A percentile compares a stretch with the other conserved stretches of the same genome.
Conservation (phyloP, 73 alveolate species). For the Stentor roeselii region DNA sequence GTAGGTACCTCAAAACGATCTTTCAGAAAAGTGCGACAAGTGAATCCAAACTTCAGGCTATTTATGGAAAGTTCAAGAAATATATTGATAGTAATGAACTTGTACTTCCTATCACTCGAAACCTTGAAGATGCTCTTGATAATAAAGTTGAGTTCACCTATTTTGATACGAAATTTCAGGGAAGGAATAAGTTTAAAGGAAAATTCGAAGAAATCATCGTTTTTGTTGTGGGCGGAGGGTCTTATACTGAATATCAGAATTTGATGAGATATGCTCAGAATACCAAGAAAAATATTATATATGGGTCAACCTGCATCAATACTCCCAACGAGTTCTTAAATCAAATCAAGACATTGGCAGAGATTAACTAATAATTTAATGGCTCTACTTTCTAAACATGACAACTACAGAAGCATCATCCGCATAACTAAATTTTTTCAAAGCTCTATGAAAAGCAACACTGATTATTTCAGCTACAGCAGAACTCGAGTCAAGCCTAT, state of each 20-base stretch:
- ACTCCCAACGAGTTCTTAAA: slow-evolving; percentile 16
- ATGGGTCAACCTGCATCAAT: background rate
- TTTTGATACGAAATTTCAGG: background rate
- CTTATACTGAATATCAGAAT: slow-evolving; percentile 13
- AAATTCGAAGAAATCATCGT: slow-evolving; percentile 9
- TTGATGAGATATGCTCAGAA: background rate
- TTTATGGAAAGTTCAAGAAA: background rate
- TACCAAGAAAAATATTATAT: background rate
- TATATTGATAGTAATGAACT: background rate
- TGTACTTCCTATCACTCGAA: background rate
- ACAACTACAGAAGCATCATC: background rate
- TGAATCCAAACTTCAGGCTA: background rate
- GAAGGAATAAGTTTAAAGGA: background rate
- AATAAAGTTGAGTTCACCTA: slow-evolving; percentile 8
- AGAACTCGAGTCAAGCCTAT: background rate
- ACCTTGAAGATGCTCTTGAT: background rate
- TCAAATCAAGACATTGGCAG: too few species aligned
- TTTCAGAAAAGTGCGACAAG: background rate
- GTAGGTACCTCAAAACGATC: background rate
- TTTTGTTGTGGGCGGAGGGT: slow-evolving; percentile 20
- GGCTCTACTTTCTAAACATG: background rate
- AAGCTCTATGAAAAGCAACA: background rate
- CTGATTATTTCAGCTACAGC: background rate
- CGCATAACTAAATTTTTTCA: background rate
- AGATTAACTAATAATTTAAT: too few species aligned